Evolutionary conservation across 768 basidiomycete genomes (phyloP).

Genomic region (Phaffia tasmanica): DNA sequence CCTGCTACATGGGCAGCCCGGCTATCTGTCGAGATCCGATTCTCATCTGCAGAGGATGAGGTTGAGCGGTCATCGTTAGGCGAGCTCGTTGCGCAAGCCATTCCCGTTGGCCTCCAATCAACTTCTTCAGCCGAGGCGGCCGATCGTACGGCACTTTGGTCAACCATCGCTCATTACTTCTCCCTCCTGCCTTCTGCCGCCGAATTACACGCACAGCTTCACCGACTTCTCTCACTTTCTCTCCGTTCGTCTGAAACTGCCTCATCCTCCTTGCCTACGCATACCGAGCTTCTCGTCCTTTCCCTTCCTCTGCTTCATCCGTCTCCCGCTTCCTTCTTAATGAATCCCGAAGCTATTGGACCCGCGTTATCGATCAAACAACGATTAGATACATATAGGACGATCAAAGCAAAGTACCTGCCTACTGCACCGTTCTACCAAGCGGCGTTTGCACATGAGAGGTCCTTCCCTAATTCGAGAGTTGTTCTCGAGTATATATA

Average conservation of each 20-base stretch:
- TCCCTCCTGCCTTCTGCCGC: neutral
- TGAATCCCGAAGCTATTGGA: neutral
- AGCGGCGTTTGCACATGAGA: slow-evolving; percentile 23
- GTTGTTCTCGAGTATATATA: slow-evolving; percentile 13
- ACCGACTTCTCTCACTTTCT: slow-evolving; percentile 17
- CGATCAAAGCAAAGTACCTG: slow-evolving; percentile 11
- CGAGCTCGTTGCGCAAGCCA: neutral
- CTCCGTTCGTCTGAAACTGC: neutral
- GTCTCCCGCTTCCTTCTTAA: neutral
- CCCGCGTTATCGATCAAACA: neutral
- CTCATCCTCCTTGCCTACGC: slow-evolving; percentile 13
- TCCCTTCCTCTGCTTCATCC: slow-evolving; percentile 24
- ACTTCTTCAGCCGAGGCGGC: slow-evolving; percentile 11
- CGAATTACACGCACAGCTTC: neutral
- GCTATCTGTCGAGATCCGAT: slow-evolving; percentile 15
- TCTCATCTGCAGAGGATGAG: neutral
- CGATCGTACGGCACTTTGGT: slow-evolving; percentile 2
- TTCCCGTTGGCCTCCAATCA: slow-evolving; percentile 9
- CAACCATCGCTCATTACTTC: neutral
- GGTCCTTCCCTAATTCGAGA: slow-evolving; percentile 4
- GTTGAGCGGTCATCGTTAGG: neutral
- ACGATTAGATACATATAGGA: slow-evolving; percentile 1
- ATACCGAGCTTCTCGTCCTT: slow-evolving; percentile 22
- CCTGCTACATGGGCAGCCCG: slow-evolving; percentile 18
- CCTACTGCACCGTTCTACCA: slow-evolving; percentile 24